Evolutionary conservation across 2,329 filamentous ascomycete species (phyloP), one percentile per base, ranked within the genome.

Genomic region (Parasarocladium wereldwijsianum): DNA sequence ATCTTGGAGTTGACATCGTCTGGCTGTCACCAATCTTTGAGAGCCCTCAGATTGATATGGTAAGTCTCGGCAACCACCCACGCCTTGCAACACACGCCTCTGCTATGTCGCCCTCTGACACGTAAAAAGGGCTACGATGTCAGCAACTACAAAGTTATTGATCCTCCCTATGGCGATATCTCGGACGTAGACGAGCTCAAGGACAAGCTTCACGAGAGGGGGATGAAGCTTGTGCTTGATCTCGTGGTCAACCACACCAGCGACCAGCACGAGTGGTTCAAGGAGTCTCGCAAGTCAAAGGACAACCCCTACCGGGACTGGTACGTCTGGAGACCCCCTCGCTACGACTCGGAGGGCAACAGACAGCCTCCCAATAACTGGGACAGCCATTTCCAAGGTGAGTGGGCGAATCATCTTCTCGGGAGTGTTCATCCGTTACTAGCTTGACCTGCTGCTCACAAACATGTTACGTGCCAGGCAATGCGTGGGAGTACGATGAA

Each of bases 121-220:
- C n/a, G n/a, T n/a, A n/a, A n/a, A n/a, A n/a, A 57, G 76, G 57
- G 76, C 23, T 82, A 82, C 45, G 78, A 82, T 43, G 67, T 82
- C 31, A 66, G 66, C 9, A 66, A 84, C 47, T 84, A 84, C 40
- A 63, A 68, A 39, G 59, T 54, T 19, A 73, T 85, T 30, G 64
- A 82, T 38, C 58, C 67, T 3, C 63, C 62, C 11, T 84, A 81
- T 38, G 79, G 79, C 11, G 71, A 71, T 12, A 54, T 85, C 22
- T 55, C 57, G 29, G 76, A 85, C 44, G 68, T 83, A 14, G 74
- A 82, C 29, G 47, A 54, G 2, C 51, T 84, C 32, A 73, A 76
- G 31, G 49, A 68, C 27, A 64, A 63, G 15, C 64, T 71, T 16
- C 74, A 82, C 35, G 48, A 62, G 18, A 57, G 72, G 3, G 67